A percentile compares a stretch with the other conserved stretches of the same genome.
phyloP scores from a whole-genome alignment of 805 yeast species.

The Teunomyces tritomae region DNA sequence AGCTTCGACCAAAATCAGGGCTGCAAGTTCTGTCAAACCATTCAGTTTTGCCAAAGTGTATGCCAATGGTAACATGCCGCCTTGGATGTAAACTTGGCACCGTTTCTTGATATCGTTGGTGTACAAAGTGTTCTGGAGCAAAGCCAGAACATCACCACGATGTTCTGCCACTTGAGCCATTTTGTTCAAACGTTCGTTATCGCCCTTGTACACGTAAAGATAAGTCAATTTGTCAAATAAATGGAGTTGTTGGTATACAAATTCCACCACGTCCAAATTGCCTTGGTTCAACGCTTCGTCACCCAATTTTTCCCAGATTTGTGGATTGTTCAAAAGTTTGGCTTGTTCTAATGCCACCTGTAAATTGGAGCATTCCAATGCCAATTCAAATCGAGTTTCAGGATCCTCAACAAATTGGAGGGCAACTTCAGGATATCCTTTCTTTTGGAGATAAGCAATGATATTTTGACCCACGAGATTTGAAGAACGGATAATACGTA shows the following conservation, averaged over 20 bases:
- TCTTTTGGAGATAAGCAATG: constrained; percentile 88
- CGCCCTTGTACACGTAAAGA: constrained; percentile 83
- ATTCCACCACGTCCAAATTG: constrained; percentile 78
- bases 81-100: constrained; percentile 66
- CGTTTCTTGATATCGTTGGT: constrained; percentile 73
- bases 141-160: constrained; percentile 75
- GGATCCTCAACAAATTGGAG: constrained; percentile 95
- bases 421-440: constrained; percentile 97
- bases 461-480: constrained; percentile 96
- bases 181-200: constrained; percentile 65
- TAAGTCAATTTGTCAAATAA: constrained; percentile 87
- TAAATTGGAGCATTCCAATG: constrained; percentile 89
- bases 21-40: constrained; percentile 76
- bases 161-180: constrained; percentile 90
- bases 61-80: constrained; percentile 85
- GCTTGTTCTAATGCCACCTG: constrained; percentile 89
- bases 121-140: constrained; percentile 80
- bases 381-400: constrained; percentile 92
- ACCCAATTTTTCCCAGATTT: constrained; percentile 79
- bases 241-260: constrained; percentile 83
- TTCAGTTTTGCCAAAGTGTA: constrained; percentile 88
- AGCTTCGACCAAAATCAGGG: constrained; percentile 65
- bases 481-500: constrained; percentile 82
- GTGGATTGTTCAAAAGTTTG: constrained; percentile 60
- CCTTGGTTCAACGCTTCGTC: constrained; percentile 89